These are phyloP conservation scores for Hyphopichia homilentoma DNA, from an alignment of 805 yeast species.

Conservation along the genomic window DNA sequence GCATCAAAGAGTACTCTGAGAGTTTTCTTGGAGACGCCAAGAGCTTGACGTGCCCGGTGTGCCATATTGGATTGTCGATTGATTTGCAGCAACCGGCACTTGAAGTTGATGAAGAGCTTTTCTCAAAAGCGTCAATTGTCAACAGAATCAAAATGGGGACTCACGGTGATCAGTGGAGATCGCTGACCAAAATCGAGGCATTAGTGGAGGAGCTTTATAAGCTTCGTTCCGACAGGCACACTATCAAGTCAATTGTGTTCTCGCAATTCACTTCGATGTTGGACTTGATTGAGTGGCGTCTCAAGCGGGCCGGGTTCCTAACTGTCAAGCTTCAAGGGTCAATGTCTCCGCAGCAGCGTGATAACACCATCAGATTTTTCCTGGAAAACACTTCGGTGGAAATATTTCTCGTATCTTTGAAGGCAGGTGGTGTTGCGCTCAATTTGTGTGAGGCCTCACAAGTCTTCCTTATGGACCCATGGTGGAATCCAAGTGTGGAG, in stretches of 20 bases:
- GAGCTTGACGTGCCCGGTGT: slow-evolving; percentile 85
- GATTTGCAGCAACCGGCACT: slow-evolving; percentile 85
- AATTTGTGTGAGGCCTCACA: slow-evolving; percentile 96
- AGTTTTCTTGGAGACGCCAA: slow-evolving; percentile 61
- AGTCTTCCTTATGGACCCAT: slow-evolving; percentile 92
- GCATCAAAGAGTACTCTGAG: slow-evolving; percentile 86
- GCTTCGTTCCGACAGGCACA: slow-evolving; percentile 77
- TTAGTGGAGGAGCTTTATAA: slow-evolving; percentile 88
- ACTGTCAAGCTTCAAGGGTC: slow-evolving; percentile 95
- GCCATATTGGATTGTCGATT: slow-evolving; percentile 89
- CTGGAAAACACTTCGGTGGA: slow-evolving; percentile 93
- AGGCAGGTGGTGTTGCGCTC: slow-evolving; percentile 98
- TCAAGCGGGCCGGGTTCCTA: slow-evolving; percentile 90
- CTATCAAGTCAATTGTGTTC: slow-evolving; percentile 93
- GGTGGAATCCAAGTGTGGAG: slow-evolving; percentile 99
- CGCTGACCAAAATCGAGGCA: slow-evolving; percentile 96
- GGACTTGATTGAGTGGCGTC: slow-evolving; percentile 93
- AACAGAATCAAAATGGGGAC: slow-evolving; percentile 79
- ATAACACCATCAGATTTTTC: slow-evolving; percentile 82
- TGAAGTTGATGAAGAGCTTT: slow-evolving; percentile 59
- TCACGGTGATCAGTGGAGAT: slow-evolving; percentile 75
- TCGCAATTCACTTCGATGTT: slow-evolving; percentile 97
- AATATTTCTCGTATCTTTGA: slow-evolving; percentile 88
- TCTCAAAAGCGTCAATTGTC: slow-evolving; percentile 68
- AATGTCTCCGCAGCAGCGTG: slow-evolving; percentile 95